Conservation (phyloP, 1,284 basidiomycete genomes). For the Microbotryomycetes sp. region DNA sequence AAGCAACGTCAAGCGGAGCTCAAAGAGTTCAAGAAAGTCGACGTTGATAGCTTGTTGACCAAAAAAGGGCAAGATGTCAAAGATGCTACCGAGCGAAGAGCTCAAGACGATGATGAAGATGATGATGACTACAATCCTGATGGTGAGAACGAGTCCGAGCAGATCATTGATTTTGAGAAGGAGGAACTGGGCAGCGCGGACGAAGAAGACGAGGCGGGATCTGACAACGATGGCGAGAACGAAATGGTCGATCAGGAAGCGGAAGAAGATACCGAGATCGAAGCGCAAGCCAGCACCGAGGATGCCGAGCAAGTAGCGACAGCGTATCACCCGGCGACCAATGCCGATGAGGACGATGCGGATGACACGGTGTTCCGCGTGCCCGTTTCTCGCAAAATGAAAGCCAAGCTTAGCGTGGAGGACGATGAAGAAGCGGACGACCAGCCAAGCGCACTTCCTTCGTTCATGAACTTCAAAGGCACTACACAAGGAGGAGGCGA, state of each 20-base stretch:
- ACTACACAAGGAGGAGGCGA: conserved; percentile 7
- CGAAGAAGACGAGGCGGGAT: background rate
- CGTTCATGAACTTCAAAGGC: conserved; percentile 1
- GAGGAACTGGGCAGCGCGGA: conserved; percentile 6
- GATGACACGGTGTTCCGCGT: conserved; percentile 4
- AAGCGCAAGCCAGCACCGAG: conserved; percentile 2
- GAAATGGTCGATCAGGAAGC: conserved; percentile 9
- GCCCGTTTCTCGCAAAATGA: conserved; percentile 13
- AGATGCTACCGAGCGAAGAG: conserved; percentile 5
- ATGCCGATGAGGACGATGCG: background rate
- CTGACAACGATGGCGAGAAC: background rate
- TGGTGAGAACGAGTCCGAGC: background rate
- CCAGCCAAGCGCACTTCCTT: conserved; percentile 7
- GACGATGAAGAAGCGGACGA: conserved; percentile 4
- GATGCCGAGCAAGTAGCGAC: background rate
- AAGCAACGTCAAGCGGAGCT: background rate
- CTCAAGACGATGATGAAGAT: conserved; percentile 17
- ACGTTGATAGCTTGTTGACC: conserved; percentile 18
- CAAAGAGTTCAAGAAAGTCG: conserved; percentile 5
- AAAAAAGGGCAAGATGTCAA: conserved; percentile 12
- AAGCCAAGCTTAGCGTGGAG: background rate
- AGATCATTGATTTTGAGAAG: background rate
- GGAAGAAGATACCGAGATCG: conserved; percentile 17
- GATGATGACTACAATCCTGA: conserved; percentile 7
- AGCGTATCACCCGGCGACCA: background rate